phyloP scores from a whole-genome alignment of 768 basidiomycete genomes.

The Pleurotus tuber-regium region DNA sequence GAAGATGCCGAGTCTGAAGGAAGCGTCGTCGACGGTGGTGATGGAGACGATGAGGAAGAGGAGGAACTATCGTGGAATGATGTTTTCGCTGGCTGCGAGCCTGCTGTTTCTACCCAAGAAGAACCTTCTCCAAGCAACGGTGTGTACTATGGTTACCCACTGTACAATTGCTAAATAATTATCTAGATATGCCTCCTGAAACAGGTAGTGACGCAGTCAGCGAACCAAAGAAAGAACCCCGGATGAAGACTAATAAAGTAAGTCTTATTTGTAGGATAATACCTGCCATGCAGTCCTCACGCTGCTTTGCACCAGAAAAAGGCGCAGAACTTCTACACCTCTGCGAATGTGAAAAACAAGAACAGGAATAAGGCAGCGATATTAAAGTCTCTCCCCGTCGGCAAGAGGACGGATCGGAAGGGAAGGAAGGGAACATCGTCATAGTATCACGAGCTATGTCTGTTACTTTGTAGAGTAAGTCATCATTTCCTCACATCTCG shows the following conservation, averaged over 20 bases:
- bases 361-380: conserved; percentile 64
- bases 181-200: conserved; percentile 26
- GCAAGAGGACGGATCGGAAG: conserved; percentile 38
- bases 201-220: conserved; percentile 33
- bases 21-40: conserved; percentile 34
- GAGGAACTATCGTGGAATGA: conserved; percentile 82
- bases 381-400: conserved; percentile 53
- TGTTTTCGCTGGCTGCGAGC: conserved; percentile 62
- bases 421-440: conserved; percentile 27
- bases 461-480: too few relatives aligned
- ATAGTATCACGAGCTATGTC: too few relatives aligned
- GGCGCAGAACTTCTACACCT: conserved; percentile 85
- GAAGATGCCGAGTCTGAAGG: conserved; percentile 34
- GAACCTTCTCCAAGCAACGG: conserved; percentile 17
- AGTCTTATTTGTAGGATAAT: conserved; percentile 9
- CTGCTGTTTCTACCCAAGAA: conserved; percentile 19
- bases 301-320: conserved; percentile 61
- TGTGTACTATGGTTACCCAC: too few relatives aligned
- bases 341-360: conserved; percentile 86
- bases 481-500: too few relatives aligned
- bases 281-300: conserved; percentile 6
- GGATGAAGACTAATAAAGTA: conserved; percentile 95
- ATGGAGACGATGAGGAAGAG: conserved; percentile 39
- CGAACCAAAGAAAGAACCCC: conserved; percentile 53
- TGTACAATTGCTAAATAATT: too few relatives aligned